These are phyloP conservation scores for Flaveria robusta DNA, from an alignment of 129 eudicot species.

Conservation along the genomic window DNA sequence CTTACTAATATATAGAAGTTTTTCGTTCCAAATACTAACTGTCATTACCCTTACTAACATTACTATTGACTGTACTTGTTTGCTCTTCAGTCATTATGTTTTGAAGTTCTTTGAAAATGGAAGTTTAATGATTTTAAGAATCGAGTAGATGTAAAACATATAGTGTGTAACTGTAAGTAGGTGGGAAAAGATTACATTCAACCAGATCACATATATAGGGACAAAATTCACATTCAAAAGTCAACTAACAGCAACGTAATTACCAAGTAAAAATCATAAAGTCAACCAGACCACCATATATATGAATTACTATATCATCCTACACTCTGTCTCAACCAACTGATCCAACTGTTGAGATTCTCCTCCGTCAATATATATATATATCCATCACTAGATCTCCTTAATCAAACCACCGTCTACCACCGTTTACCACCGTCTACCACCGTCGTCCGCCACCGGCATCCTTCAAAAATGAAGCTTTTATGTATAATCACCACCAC, in stretches of 20 bases:
- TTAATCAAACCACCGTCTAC: background rate
- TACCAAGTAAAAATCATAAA: background rate
- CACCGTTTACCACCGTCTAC: background rate
- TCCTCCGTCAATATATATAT: slow-evolving; percentile 34
- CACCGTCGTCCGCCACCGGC: slow-evolving; percentile 3
- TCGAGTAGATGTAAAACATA: too few relatives aligned
- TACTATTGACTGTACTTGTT: too few relatives aligned
- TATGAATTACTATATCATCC: background rate
- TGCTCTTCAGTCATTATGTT: too few relatives aligned
- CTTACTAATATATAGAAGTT: too few relatives aligned
- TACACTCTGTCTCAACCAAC: background rate
- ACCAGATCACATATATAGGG: too few relatives aligned
- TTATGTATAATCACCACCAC: background rate
- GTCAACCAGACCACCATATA: background rate
- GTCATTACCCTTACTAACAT: too few relatives aligned
- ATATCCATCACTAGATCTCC: background rate
- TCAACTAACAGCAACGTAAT: background rate
- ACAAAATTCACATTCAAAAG: background rate
- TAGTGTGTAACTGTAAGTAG: too few relatives aligned
- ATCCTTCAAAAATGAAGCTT: background rate
- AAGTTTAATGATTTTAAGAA: too few relatives aligned
- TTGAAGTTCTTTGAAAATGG: too few relatives aligned
- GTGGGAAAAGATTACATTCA: too few relatives aligned
- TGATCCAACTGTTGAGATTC: background rate
- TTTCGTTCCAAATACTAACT: too few relatives aligned